Evolutionary conservation across 1,139 yeast genomes (phyloP).

Genomic region (Pichia sp.): DNA sequence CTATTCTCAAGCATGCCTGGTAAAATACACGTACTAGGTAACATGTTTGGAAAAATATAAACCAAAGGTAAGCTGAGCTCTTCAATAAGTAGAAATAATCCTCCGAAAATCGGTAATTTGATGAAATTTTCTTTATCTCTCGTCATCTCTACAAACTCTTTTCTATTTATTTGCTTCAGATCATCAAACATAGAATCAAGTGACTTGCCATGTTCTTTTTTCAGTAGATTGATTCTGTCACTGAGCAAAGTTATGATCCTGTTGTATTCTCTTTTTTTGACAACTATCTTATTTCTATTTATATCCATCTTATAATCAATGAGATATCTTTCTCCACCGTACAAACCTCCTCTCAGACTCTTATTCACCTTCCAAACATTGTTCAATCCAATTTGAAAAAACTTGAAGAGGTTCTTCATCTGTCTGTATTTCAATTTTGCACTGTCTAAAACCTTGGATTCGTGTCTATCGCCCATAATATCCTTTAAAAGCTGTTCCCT

Average conservation of each 20-base stretch:
- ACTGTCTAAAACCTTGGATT: neutral
- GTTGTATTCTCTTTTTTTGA: neutral
- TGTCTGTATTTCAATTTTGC: slow-evolving; percentile 12
- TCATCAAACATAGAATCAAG: too few relatives aligned
- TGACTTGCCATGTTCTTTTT: neutral
- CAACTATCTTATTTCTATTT: neutral
- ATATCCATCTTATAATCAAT: neutral
- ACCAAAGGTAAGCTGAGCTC: slow-evolving; percentile 60
- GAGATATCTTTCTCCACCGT: slow-evolving; percentile 14
- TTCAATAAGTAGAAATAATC: slow-evolving; percentile 47
- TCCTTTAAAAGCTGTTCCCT: too few relatives aligned
- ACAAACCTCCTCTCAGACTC: slow-evolving; percentile 14
- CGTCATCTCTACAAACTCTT: slow-evolving; percentile 45
- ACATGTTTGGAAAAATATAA: slow-evolving; percentile 48
- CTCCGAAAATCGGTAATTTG: slow-evolving; percentile 57
- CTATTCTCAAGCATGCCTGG: slow-evolving; percentile 37
- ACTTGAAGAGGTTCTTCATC: slow-evolving; percentile 23
- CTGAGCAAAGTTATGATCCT: neutral
- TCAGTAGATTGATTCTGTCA: neutral
- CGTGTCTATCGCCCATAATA: neutral
- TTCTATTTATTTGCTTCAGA: neutral
- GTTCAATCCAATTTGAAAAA: slow-evolving; percentile 44
- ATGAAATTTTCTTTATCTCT: slow-evolving; percentile 49
- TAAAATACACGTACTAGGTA: slow-evolving; percentile 63
- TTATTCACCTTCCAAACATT: slow-evolving; percentile 41